phyloP scores from a whole-genome alignment of 345 rosid genomes.

The Citrus australasica region DNA sequence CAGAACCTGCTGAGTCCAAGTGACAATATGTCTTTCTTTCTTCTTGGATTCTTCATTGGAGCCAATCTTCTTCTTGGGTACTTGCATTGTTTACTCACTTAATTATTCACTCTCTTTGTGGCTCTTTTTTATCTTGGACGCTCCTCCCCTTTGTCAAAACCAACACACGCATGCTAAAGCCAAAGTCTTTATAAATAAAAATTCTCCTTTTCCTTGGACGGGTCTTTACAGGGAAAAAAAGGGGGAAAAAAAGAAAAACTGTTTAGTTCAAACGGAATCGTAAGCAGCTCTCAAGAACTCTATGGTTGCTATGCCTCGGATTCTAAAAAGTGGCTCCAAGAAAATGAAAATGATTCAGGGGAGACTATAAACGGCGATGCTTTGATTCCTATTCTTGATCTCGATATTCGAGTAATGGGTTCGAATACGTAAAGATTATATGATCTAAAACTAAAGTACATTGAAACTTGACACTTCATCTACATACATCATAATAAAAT shows the following conservation, averaged over 20 bases:
- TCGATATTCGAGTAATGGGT: conserved; percentile 2
- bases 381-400: conserved; percentile 1
- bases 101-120: conserved; percentile 19
- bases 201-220: conserved; percentile 1
- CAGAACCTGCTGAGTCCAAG: conserved; percentile 71
- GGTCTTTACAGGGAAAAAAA: conserved; percentile 3
- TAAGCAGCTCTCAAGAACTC: conserved; percentile 17
- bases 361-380: conserved; percentile 4
- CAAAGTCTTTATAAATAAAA: conserved; percentile 25
- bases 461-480: not conserved
- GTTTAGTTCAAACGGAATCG: conserved; percentile 48
- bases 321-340: conserved; percentile 30
- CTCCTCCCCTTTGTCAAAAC: conserved; percentile 58
- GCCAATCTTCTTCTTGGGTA: conserved; percentile 46
- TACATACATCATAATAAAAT: not conserved
- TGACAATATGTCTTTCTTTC: conserved; percentile 89
- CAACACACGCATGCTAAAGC: conserved; percentile 52
- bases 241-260: conserved; percentile 12
- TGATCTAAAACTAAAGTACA: conserved; percentile 8
- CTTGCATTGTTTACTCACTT: conserved; percentile 37
- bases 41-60: conserved; percentile 64
- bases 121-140: conserved; percentile 32
- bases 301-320: conserved; percentile 40
- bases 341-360: not conserved
- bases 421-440: not conserved